Conservation (phyloP, 2,329 filamentous ascomycete genomes). For the Hymenoscyphus occultus region DNA sequence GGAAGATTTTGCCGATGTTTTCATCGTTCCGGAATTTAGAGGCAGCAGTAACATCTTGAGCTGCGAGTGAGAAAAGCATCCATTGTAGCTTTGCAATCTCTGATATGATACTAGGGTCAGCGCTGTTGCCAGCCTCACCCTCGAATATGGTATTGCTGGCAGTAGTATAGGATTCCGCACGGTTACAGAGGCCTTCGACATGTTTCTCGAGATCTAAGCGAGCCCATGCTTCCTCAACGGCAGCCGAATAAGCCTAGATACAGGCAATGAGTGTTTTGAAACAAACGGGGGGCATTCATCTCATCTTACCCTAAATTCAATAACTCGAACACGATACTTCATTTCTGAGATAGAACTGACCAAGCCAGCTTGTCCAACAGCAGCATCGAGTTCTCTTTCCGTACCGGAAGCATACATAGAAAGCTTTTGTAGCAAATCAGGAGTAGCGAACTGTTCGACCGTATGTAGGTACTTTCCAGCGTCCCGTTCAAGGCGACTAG, state of each 20-base stretch:
- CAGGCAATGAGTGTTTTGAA: neutral
- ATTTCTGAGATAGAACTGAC: conserved; percentile 53
- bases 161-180: conserved; percentile 54
- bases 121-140: neutral
- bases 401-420: conserved; percentile 21
- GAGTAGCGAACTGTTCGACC: conserved; percentile 52
- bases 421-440: conserved; percentile 36
- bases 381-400: conserved; percentile 48
- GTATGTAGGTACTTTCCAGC: conserved; percentile 9
- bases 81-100: conserved; percentile 42
- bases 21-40: conserved; percentile 49
- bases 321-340: conserved; percentile 52
- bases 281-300: neutral
- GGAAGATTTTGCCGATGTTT: conserved; percentile 51
- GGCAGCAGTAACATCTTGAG: conserved; percentile 49
- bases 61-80: conserved; percentile 50
- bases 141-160: conserved; percentile 39
- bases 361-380: conserved; percentile 55
- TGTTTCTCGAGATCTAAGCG: conserved; percentile 42
- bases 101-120: conserved; percentile 17
- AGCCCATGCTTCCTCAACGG: conserved; percentile 40
- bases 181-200: conserved; percentile 49
- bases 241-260: conserved; percentile 6
- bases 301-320: conserved; percentile 42
- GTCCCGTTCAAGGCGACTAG: conserved; percentile 31